Evolutionary conservation across 2,329 filamentous ascomycete genomes (phyloP).

Genomic region (Colletotrichum theobromicola): DNA sequence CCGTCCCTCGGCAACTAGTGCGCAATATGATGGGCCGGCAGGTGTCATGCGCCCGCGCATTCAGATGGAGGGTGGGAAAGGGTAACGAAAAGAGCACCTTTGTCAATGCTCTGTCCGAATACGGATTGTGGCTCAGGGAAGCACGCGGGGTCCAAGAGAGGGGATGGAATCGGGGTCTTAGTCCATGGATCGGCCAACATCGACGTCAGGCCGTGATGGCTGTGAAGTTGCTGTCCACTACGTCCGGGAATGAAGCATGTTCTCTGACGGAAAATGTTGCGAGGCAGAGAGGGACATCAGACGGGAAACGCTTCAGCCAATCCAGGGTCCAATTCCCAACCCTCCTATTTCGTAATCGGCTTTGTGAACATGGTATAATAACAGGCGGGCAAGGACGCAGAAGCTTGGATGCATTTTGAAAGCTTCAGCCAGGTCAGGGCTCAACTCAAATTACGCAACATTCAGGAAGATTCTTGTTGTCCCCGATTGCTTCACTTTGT

Average conservation of each 20-base stretch:
- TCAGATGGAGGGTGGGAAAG: not conserved
- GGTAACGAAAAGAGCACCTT: not conserved
- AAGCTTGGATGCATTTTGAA: not conserved
- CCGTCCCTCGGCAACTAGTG: not conserved
- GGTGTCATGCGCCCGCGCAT: not conserved
- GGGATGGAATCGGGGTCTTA: not conserved
- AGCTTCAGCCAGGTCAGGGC: not conserved
- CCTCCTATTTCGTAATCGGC: conserved; percentile 4
- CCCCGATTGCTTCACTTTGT: not conserved
- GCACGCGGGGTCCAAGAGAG: not conserved
- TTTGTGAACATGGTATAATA: not conserved
- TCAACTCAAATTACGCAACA: not conserved
- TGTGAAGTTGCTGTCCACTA: not conserved
- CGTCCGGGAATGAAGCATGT: not conserved
- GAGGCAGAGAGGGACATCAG: not conserved
- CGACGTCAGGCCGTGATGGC: not conserved
- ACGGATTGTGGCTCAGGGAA: not conserved
- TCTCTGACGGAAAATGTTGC: not conserved
- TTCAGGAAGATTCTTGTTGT: not conserved
- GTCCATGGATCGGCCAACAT: not conserved
- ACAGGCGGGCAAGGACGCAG: not conserved
- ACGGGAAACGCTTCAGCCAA: not conserved
- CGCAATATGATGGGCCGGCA: not conserved
- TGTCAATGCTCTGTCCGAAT: not conserved
- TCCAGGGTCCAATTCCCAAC: not conserved